Conservation (phyloP, 441 rosid genomes). For the Hura crepitans region DNA sequence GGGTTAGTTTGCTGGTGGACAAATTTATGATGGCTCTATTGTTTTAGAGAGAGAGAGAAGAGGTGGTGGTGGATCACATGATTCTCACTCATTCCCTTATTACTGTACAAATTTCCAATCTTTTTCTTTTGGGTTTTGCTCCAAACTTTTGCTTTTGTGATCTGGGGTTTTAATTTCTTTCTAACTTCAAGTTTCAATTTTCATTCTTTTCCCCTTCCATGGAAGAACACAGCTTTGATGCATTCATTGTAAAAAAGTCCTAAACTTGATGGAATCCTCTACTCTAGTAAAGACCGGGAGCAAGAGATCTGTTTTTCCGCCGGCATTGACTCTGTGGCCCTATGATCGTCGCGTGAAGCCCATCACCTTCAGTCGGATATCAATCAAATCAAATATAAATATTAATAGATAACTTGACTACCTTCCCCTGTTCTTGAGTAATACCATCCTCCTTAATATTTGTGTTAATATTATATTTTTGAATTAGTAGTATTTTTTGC, state of each 20-base stretch:
- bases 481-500: no score
- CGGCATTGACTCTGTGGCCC: no score
- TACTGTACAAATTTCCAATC: conserved; percentile 11
- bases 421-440: no score
- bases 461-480: no score
- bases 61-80: conserved; percentile 51
- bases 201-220: background rate
- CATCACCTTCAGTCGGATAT: no score
- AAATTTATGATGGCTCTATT: conserved; percentile 32
- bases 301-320: background rate
- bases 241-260: background rate
- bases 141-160: background rate
- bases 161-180: conserved; percentile 1
- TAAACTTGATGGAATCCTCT: background rate
- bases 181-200: background rate
- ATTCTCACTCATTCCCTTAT: conserved; percentile 42
- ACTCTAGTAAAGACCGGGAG: background rate
- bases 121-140: background rate
- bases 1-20: conserved; percentile 38
- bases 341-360: conserved; percentile 7
- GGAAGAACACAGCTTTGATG: background rate
- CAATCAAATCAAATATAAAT: background rate
- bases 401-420: no score
- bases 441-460: no score
- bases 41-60: conserved; percentile 22